Conservation (phyloP, 177 flowering plant genomes). For the Viscum album region DNA sequence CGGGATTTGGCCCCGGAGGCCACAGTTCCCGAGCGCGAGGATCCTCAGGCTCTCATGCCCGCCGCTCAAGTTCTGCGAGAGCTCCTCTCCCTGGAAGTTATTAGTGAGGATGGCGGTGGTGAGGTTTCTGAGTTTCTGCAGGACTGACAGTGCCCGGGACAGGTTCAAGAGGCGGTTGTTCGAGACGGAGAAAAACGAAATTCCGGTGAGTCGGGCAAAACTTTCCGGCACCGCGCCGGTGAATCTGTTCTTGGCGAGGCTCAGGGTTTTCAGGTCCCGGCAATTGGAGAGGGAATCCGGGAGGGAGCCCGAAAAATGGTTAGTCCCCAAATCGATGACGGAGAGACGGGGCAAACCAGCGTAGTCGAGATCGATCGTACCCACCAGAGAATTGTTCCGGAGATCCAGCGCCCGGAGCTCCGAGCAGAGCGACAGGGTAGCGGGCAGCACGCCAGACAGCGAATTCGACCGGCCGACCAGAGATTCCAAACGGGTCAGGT, state of each 20-base stretch:
- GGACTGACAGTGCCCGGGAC: conserved; percentile 32
- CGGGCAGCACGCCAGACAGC: conserved; percentile 54
- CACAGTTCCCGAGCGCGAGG: conserved; percentile 61
- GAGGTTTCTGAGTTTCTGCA: conserved; percentile 54
- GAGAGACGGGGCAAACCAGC: conserved; percentile 35
- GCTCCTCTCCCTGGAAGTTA: conserved; percentile 59
- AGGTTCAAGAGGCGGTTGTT: conserved; percentile 57
- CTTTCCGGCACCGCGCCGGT: conserved; percentile 40
- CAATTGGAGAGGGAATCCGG: conserved; percentile 48
- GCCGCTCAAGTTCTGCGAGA: conserved; percentile 36
- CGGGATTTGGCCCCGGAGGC: conserved; percentile 55
- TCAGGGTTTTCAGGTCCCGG: conserved; percentile 39
- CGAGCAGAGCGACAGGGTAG: conserved; percentile 37
- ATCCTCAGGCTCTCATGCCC: conserved; percentile 44
- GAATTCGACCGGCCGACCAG: conserved; percentile 57
- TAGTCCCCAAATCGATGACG: conserved; percentile 62
- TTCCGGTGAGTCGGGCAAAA: conserved; percentile 37
- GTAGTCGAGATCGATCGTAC: conserved; percentile 43
- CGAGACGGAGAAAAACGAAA: conserved; percentile 55
- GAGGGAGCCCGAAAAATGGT: conserved; percentile 44
- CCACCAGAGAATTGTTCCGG: conserved; percentile 59
- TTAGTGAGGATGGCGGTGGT: conserved; percentile 55
- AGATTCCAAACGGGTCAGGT: conserved; percentile 35
- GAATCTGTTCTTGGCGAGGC: conserved; percentile 48
- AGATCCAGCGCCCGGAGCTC: conserved; percentile 52